Evolutionary conservation across 441 rosid species (phyloP), one percentile per base, ranked within the genome.

Genomic region (Kokia cookei): DNA sequence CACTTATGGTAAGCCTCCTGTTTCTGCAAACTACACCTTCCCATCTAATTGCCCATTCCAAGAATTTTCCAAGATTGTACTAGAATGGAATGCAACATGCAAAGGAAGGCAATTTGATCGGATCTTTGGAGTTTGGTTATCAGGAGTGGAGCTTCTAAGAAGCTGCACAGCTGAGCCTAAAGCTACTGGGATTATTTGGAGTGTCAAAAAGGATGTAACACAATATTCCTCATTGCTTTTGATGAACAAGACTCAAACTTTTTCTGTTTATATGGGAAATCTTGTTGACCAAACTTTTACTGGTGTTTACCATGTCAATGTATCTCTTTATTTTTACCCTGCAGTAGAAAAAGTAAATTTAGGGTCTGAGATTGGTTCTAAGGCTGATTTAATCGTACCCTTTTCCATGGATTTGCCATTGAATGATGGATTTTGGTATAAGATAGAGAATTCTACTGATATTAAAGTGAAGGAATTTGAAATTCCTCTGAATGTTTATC

Each of bases 131-230:
- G 81, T 92, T 47, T 94, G 97, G 98, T 81, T 92, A 8, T 84
- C 86, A 42, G 97, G 96, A 0, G 96, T 87, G 1, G 97, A 92
- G 90, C 88, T 94, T 85, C 94, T 94, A 71, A 84, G 97, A 68
- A 89, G 99, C 86, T 93, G 99, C 83, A 86, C 98, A 12, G 98
- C 97, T 12, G 99, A 94, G 89, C 98, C 99, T 12, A 84, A 79
- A 3, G 60, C 85, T 0, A 84, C 81, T 19, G 99, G 99, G 9
- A 90, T 86, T 43, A 61, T 89, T 27, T 94, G 97, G 99, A 86
- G 82, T 1, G 92, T 91, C 0, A 65, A 82, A 78, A 94, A 94
- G 90, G 98, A 93, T 77, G 80, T 94, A 14, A 91, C 97, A 0
- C 86, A 83, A 94, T 94, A 94, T 55, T 79, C 73, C 58, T 85